A percentile compares a stretch with the other conserved stretches of the same genome.
Evolutionary conservation across 163 green algal genomes (phyloP).

Genomic region (Smithsoniella earleae): DNA sequence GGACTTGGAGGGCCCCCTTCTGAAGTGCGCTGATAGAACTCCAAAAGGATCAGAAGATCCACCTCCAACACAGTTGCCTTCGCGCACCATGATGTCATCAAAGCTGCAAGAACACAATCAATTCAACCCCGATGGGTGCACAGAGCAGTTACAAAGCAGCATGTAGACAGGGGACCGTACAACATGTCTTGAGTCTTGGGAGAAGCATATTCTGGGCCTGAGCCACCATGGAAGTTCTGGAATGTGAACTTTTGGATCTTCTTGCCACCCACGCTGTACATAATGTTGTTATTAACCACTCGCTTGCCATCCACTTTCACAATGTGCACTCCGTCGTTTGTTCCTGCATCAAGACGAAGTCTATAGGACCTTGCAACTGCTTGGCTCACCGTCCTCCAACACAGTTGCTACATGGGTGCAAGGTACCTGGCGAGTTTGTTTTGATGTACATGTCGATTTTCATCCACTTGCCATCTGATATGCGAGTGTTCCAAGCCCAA

Average conservation of each 20-base stretch:
- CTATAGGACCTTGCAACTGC: no score
- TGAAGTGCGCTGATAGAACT: no score
- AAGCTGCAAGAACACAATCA: slow-evolving; percentile 1
- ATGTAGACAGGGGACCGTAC: not conserved
- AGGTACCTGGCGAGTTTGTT: no score
- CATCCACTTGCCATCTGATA: not conserved
- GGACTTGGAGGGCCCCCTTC: no score
- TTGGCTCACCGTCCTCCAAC: no score
- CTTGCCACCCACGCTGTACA: slow-evolving; percentile 7
- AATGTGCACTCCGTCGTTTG: no score
- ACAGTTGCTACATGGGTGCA: no score
- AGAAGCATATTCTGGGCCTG: not conserved
- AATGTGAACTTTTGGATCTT: slow-evolving; percentile 19
- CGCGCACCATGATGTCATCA: slow-evolving; percentile 7
- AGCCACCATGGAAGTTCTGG: slow-evolving; percentile 13
- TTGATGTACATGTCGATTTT: slow-evolving; percentile 16
- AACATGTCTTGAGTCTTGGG: not conserved
- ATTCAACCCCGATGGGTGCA: no score
- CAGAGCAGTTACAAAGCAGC: not conserved
- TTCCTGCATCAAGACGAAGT: no score
- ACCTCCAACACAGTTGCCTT: slow-evolving; percentile 11
- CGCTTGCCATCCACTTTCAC: no score
- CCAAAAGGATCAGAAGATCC: no score
- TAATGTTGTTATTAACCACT: not conserved
- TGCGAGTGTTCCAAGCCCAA: not conserved